Evolutionary conservation across 768 basidiomycete species (phyloP).

Genomic region (Kwoniella sp.): DNA sequence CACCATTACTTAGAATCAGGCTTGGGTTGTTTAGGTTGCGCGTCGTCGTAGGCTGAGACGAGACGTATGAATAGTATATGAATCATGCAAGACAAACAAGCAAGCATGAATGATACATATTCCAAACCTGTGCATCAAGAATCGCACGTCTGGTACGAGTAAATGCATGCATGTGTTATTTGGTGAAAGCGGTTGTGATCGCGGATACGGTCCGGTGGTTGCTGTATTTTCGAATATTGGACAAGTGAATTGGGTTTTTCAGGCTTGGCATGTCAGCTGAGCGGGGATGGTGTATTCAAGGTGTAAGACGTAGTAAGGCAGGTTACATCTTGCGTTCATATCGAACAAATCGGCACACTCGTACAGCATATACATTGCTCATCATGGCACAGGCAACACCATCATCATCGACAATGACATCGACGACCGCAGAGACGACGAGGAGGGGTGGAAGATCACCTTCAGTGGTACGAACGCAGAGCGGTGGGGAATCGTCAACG

Average conservation of each 20-base stretch:
- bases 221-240: not conserved
- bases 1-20: not conserved
- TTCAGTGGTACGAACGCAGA: conserved; percentile 4
- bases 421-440: not conserved
- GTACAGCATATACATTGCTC: not conserved
- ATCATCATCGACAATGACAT: conserved; percentile 5
- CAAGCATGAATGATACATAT: no score
- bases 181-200: not conserved
- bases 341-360: no score
- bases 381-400: not conserved
- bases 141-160: no score
- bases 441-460: not conserved
- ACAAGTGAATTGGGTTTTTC: not conserved
- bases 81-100: not conserved
- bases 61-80: not conserved
- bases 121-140: no score
- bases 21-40: not conserved
- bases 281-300: no score
- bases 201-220: not conserved
- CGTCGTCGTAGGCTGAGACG: not conserved
- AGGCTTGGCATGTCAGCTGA: not conserved
- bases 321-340: no score
- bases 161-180: no score
- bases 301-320: no score
- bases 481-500: conserved; percentile 5